Conservation (phyloP, 257 asterid genomes). For the Linaria vulgaris region DNA sequence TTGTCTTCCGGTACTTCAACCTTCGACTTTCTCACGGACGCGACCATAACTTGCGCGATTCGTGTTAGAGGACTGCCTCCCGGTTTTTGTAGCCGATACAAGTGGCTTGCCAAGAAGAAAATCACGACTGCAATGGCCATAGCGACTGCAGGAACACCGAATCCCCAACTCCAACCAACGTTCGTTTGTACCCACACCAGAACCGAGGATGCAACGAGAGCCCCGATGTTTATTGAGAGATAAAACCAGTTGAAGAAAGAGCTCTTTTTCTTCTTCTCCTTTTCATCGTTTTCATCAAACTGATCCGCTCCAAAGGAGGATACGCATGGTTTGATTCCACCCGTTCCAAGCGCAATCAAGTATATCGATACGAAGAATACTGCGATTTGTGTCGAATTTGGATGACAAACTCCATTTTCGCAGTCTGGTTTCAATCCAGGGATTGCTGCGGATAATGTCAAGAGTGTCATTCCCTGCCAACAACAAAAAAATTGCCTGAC, state of each 20-base stretch:
- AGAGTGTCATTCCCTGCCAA: conserved; percentile 59
- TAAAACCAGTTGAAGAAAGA: conserved; percentile 72
- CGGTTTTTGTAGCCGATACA: conserved; percentile 56
- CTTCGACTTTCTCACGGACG: conserved; percentile 41
- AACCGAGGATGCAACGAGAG: conserved; percentile 54
- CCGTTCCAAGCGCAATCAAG: conserved; percentile 63
- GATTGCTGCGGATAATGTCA: conserved; percentile 57
- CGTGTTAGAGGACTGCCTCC: conserved; percentile 74
- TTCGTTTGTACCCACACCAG: conserved; percentile 65
- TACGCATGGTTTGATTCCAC: conserved; percentile 67
- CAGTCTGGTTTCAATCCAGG: conserved; percentile 55
- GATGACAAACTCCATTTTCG: conserved; percentile 35
- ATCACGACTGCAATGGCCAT: conserved; percentile 63
- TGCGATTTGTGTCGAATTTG: conserved; percentile 44
- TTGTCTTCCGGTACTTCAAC: conserved; percentile 42
- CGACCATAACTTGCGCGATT: conserved; percentile 53
- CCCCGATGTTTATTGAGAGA: conserved; percentile 67
- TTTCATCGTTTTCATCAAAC: conserved; percentile 55
- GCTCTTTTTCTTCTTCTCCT: conserved; percentile 51
- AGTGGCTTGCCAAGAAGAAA: conserved; percentile 55
- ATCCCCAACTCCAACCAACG: conserved; percentile 76
- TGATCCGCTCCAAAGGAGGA: conserved; percentile 72
- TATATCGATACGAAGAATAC: conserved; percentile 51
- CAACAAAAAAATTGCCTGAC: not conserved
- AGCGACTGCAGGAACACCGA: conserved; percentile 70